Conservation (phyloP, 2,329 filamentous ascomycete species). For the Sporothrix inflata region DNA sequence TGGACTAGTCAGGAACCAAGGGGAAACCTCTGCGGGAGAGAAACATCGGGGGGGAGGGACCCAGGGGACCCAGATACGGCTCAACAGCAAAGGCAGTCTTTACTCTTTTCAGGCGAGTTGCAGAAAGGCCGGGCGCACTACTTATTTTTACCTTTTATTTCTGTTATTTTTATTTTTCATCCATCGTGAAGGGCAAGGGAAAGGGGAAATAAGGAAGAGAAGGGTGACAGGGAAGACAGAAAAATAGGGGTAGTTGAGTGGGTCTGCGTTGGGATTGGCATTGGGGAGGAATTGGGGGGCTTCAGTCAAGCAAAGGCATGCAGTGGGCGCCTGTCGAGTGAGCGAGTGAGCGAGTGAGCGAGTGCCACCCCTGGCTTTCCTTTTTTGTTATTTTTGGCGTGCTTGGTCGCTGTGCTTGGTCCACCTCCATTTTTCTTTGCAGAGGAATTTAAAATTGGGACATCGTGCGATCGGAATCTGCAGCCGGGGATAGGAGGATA, state of each 20-base stretch:
- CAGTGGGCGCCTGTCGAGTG: not conserved
- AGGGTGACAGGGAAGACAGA: not conserved
- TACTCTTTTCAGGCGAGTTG: not conserved
- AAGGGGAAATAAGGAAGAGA: not conserved
- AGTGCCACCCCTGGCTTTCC: not conserved
- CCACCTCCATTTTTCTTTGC: not conserved
- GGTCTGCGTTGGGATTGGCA: not conserved
- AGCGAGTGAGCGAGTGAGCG: not conserved
- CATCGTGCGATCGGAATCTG: conserved; percentile 12
- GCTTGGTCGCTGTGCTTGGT: not conserved
- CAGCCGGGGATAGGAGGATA: not conserved
- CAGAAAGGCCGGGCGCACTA: not conserved
- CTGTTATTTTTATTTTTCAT: not conserved
- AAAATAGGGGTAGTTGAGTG: conserved; percentile 22
- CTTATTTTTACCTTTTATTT: not conserved
- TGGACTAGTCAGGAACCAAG: not conserved
- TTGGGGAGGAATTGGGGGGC: not conserved
- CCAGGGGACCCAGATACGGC: not conserved
- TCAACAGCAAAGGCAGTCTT: not conserved
- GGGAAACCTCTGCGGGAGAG: not conserved
- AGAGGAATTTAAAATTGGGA: not conserved
- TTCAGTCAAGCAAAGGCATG: too few relatives aligned
- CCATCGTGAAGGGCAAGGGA: not conserved
- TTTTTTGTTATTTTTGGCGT: not conserved
- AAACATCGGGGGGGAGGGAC: not conserved